Conservation (phyloP, 768 basidiomycete species). For the Phylloporus arenicola region DNA sequence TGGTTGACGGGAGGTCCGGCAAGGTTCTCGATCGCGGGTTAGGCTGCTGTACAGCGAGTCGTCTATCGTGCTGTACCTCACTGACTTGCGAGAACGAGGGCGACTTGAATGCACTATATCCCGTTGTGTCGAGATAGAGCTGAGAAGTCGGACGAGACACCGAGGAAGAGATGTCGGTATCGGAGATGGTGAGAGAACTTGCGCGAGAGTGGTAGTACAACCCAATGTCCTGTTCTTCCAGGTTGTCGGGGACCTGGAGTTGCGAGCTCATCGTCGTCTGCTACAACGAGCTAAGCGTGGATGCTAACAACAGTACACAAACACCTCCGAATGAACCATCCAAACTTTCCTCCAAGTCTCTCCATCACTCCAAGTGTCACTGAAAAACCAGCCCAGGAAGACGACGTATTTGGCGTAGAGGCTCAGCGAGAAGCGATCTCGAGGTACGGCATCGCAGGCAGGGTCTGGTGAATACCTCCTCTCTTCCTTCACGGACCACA, state of each 20-base stretch:
- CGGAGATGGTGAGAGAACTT: conserved; percentile 22
- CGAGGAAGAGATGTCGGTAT: conserved; percentile 19
- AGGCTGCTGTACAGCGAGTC: conserved; percentile 15
- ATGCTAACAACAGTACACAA: conserved; percentile 13
- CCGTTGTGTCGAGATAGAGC: conserved; percentile 3
- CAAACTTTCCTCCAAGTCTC: conserved; percentile 44
- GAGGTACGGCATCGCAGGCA: conserved; percentile 76
- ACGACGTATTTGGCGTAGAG: conserved; percentile 23
- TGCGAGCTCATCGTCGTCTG: conserved; percentile 7
- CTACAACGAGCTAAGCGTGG: neutral
- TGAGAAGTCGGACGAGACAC: conserved; percentile 18
- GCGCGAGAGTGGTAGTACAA: conserved; percentile 20
- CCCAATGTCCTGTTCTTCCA: conserved; percentile 29
- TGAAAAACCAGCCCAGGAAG: neutral
- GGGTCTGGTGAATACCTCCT: conserved; percentile 63
- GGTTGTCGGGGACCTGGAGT: conserved; percentile 8
- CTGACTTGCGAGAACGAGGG: conserved; percentile 31
- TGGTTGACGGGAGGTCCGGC: conserved; percentile 33
- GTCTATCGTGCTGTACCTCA: conserved; percentile 13
- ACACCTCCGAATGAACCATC: conserved; percentile 8
- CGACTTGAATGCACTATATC: conserved; percentile 24
- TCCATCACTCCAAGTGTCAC: conserved; percentile 33
- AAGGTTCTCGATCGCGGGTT: conserved; percentile 44
- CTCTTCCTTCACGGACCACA: conserved; percentile 8
- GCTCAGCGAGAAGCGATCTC: conserved; percentile 57